Percentiles rank a stretch among this genome's conserved stretches.
phyloP scores from a whole-genome alignment of 176 grass and related monocot genomes.

The Triticum urartu region DNA sequence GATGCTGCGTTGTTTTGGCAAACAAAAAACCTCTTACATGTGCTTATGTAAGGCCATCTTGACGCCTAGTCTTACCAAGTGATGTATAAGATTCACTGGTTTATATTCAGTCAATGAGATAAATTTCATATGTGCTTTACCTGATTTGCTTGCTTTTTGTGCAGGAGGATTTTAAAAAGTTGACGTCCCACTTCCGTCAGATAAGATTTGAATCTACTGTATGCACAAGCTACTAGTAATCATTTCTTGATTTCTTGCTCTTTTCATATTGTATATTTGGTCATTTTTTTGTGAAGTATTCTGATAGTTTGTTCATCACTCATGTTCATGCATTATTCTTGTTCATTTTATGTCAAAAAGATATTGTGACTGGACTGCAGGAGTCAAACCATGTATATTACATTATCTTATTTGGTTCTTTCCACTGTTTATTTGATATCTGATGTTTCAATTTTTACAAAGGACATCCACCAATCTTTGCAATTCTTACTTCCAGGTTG shows the following conservation, averaged over 20 bases:
- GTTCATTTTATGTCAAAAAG: not conserved
- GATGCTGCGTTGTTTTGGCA: constrained; percentile 70
- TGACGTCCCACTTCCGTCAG: constrained; percentile 58
- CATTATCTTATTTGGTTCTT: not conserved
- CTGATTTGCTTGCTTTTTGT: constrained; percentile 37
- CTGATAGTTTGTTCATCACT: not conserved
- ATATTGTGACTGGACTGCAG: not conserved
- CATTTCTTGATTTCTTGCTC: not conserved
- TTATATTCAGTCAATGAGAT: not conserved
- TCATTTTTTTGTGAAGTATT: not conserved
- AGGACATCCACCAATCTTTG: not conserved
- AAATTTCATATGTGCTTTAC: not conserved
- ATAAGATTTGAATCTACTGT: constrained; percentile 97
- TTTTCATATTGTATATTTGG: constrained; percentile 15
- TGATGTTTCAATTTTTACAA: not conserved
- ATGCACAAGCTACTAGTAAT: constrained; percentile 28
- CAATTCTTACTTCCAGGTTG: constrained; percentile 64
- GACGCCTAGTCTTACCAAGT: not conserved
- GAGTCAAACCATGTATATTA: not conserved
- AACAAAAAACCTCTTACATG: constrained; percentile 93
- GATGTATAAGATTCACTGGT: not conserved
- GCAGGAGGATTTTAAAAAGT: constrained; percentile 78
- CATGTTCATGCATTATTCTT: not conserved
- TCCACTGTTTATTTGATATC: not conserved
- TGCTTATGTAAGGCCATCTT: constrained; percentile 55